Percentiles rank a stretch among this genome's conserved stretches.
phyloP scores from a whole-genome alignment of 208 protist genomes.

The Wallacemonas collosoma region DNA sequence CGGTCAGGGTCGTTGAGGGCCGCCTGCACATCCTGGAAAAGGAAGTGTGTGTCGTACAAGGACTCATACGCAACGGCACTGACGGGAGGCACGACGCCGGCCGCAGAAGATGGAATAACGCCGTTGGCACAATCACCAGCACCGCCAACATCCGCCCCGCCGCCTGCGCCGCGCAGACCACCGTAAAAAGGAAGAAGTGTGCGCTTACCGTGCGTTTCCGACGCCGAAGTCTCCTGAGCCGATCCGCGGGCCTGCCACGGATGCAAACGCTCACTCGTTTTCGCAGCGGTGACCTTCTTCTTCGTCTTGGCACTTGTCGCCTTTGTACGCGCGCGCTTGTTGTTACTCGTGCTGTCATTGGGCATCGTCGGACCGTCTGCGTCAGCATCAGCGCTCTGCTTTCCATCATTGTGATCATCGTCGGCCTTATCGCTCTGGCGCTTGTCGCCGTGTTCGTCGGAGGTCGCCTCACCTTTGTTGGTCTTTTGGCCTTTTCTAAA shows the following conservation, averaged over 20 bases:
- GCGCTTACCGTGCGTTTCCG: neutral
- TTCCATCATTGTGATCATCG: constrained; percentile 1
- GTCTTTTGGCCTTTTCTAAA: constrained; percentile 23
- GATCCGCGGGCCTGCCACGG: neutral
- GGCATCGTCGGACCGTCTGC: neutral
- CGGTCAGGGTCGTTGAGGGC: constrained; percentile 75
- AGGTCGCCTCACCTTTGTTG: neutral
- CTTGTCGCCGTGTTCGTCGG: too few relatives aligned
- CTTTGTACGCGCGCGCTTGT: neutral
- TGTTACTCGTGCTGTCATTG: constrained; percentile 3
- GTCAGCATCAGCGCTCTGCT: neutral
- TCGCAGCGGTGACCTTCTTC: neutral
- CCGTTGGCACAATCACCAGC: neutral
- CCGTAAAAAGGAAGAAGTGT: neutral
- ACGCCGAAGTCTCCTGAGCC: neutral
- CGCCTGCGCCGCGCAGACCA: neutral
- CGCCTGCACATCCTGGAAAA: constrained; percentile 53
- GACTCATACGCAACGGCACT: constrained; percentile 44
- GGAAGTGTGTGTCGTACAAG: constrained; percentile 28
- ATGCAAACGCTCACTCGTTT: neutral
- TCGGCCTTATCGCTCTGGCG: too few relatives aligned
- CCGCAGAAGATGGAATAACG: neutral
- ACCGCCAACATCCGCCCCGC: neutral
- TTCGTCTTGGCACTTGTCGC: neutral
- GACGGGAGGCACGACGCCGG: constrained; percentile 5